Conservation (phyloP, 225 moss, liverwort and hornwort species). For the Straminergon stramineum region DNA sequence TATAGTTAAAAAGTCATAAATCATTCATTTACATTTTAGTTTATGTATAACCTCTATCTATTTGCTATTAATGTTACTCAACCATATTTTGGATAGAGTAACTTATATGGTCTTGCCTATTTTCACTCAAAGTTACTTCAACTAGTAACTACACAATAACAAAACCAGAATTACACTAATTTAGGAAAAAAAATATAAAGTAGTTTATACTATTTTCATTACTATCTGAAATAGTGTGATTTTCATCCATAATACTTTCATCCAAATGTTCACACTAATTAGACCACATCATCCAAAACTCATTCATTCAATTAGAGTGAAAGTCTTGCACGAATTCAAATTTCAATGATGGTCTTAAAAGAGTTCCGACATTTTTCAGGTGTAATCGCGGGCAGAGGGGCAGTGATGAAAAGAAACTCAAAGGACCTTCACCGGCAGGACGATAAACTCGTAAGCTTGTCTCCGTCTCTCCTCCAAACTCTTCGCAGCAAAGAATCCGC, state of each 20-base stretch:
- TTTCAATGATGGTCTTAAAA: background rate
- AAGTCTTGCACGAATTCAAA: background rate
- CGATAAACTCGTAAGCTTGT: background rate
- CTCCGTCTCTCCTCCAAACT: background rate
- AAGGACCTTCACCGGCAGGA: background rate
- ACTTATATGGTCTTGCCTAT: too few species aligned
- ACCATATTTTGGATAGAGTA: background rate
- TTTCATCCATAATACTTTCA: background rate
- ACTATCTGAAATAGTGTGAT: background rate
- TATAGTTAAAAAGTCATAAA: background rate
- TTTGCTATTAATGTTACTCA: background rate
- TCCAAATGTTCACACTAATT: background rate
- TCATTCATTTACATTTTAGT: background rate
- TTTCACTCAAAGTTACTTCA: background rate
- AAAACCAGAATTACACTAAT: fast-evolving
- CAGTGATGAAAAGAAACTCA: background rate
- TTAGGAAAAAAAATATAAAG: background rate
- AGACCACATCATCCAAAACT: background rate
- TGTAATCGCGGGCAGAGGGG: background rate
- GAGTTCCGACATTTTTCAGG: background rate
- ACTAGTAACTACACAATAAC: background rate
- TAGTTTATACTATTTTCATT: background rate
- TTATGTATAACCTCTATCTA: background rate
- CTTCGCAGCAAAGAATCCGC: background rate
- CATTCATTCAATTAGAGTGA: background rate